Percentiles rank a stretch among this genome's conserved stretches.
These are phyloP conservation scores for Hyaloscypha finlandica DNA, from an alignment of 495 filamentous ascomycete genomes.

Conservation along the genomic window DNA sequence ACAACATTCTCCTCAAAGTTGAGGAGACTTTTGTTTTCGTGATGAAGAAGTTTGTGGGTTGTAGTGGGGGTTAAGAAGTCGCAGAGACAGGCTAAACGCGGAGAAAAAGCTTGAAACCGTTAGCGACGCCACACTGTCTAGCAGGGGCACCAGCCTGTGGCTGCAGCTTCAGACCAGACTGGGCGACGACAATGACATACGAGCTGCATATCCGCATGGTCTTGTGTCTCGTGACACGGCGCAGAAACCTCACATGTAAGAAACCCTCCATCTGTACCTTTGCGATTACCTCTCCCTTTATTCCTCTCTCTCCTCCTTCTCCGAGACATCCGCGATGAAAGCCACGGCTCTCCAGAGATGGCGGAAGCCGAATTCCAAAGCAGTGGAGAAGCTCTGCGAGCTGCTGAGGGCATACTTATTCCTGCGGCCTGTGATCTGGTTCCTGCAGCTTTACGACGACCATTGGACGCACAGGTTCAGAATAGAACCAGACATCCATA, in stretches of 20 bases:
- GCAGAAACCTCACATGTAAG: background rate
- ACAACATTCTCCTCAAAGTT: background rate
- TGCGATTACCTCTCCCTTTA: background rate
- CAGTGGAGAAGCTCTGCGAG: constrained; percentile 2
- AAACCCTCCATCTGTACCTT: background rate
- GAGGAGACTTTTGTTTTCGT: background rate
- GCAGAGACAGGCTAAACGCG: too few relatives aligned
- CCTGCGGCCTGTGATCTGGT: constrained; percentile 21
- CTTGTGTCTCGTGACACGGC: background rate
- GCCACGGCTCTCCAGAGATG: background rate
- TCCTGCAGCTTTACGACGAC: constrained; percentile 24
- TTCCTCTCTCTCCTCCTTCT: background rate
- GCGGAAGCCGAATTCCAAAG: background rate
- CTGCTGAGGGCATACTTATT: constrained; percentile 5
- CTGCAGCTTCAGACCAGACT: background rate
- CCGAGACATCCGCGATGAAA: background rate
- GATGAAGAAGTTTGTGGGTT: too few relatives aligned
- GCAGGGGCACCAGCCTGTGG: background rate
- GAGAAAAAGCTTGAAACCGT: background rate
- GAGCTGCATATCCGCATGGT: background rate
- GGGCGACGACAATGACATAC: background rate
- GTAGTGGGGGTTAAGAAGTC: too few relatives aligned
- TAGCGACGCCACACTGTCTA: background rate
- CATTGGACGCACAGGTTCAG: constrained; percentile 13
- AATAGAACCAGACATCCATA: constrained; percentile 20